Evolutionary conservation across 2,329 filamentous ascomycete genomes (phyloP).

Genomic region (Aspergillus fructus): DNA sequence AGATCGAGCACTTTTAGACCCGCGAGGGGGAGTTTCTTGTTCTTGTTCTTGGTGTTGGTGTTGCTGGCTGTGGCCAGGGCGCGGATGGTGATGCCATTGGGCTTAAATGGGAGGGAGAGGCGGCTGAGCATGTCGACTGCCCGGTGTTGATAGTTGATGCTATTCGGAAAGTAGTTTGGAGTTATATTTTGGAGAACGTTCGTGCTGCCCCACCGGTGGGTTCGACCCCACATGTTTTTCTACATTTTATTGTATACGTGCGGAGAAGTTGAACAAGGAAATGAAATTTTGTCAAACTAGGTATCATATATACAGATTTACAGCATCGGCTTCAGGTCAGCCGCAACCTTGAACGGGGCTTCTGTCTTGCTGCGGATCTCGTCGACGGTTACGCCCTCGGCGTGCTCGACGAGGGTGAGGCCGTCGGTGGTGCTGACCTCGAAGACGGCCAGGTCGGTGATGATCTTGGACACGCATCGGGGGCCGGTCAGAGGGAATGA

Average conservation of each 20-base stretch:
- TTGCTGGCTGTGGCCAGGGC: background rate
- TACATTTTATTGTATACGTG: background rate
- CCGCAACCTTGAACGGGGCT: constrained; percentile 64
- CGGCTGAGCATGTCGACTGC: background rate
- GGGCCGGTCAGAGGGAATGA: constrained; percentile 66
- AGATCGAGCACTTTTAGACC: constrained; percentile 92
- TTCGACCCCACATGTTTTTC: constrained; percentile 2
- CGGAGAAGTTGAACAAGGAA: background rate
- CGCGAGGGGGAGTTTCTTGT: constrained; percentile 64
- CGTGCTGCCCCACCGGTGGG: background rate
- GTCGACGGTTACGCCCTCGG: constrained; percentile 68
- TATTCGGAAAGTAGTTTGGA: background rate
- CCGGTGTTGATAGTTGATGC: background rate
- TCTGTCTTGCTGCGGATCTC: constrained; percentile 70
- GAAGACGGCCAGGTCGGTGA: constrained; percentile 71
- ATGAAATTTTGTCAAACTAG: background rate
- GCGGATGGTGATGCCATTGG: background rate
- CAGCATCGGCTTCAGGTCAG: constrained; percentile 56
- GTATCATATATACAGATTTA: constrained; percentile 30
- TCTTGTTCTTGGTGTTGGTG: constrained; percentile 3
- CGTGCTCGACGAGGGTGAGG: constrained; percentile 62
- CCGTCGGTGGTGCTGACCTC: constrained; percentile 67
- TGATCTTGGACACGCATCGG: constrained; percentile 66
- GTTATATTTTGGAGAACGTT: background rate
- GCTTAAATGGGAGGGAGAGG: background rate